Percentiles rank a stretch among this genome's conserved stretches.
Conservation (phyloP, 768 basidiomycete genomes). For the Cystofilobasidium ferigula region DNA sequence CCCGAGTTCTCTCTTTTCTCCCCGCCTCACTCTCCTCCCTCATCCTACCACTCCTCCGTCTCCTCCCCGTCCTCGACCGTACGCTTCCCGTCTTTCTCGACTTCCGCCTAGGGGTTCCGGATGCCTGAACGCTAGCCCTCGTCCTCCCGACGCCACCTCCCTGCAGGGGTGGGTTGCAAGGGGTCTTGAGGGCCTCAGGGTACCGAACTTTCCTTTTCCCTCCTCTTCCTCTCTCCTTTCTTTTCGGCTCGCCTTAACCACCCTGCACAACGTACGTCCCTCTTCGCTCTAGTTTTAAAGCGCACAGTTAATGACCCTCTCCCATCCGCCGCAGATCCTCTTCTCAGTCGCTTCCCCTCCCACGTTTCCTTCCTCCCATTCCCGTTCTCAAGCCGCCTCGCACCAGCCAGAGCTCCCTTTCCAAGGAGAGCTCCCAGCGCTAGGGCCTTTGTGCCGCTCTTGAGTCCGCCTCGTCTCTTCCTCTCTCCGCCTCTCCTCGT, state of each 20-base stretch:
- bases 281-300: not conserved
- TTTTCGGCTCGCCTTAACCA: not conserved
- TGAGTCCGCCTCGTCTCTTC: not conserved
- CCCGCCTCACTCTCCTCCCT: not conserved
- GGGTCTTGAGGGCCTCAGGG: not conserved
- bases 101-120: too few species aligned
- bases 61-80: too few species aligned
- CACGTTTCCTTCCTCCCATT: not conserved
- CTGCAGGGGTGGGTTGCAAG: constrained; percentile 2
- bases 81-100: too few species aligned
- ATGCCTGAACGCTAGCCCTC: not conserved
- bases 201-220: not conserved
- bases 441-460: constrained; percentile 22
- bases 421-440: constrained; percentile 6
- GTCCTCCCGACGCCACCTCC: not conserved
- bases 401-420: not conserved
- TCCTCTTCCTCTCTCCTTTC: constrained; percentile 1
- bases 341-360: not conserved
- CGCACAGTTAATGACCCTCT: not conserved
- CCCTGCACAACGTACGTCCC: not conserved
- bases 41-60: not conserved
- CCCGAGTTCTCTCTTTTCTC: not conserved
- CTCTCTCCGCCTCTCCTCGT: not conserved
- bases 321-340: not conserved
- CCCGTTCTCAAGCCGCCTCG: constrained; percentile 7